phyloP scores from a whole-genome alignment of 495 filamentous ascomycete species.

The Penicillium dipodomyicola region DNA sequence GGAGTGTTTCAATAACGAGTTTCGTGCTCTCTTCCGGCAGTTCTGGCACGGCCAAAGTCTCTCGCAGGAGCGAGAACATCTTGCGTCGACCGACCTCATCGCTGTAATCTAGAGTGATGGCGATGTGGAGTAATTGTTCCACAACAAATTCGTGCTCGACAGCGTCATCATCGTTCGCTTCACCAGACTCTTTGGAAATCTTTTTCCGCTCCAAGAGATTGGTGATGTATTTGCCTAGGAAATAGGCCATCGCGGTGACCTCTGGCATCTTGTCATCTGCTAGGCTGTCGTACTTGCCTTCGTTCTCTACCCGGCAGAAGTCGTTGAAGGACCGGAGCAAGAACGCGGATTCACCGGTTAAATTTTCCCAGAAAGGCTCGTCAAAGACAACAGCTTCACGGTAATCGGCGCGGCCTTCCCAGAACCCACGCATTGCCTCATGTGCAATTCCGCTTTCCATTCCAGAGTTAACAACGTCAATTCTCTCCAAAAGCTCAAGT shows the following conservation, averaged over 20 bases:
- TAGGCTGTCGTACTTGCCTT: conserved; percentile 66
- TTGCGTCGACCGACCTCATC: conserved; percentile 92
- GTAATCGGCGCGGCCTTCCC: conserved; percentile 91
- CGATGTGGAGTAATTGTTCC: conserved; percentile 91
- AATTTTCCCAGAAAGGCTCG: conserved; percentile 81
- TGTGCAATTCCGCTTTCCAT: conserved; percentile 84
- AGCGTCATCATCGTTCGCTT: conserved; percentile 74
- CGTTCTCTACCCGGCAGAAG: conserved; percentile 72
- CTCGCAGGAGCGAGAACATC: conserved; percentile 88
- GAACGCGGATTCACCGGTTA: conserved; percentile 84
- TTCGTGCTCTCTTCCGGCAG: conserved; percentile 90
- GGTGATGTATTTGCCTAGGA: conserved; percentile 74
- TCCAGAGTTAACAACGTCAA: conserved; percentile 88
- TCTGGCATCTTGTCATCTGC: conserved; percentile 93
- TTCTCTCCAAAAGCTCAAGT: conserved; percentile 87
- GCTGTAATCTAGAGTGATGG: conserved; percentile 85
- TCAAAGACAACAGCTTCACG: conserved; percentile 76
- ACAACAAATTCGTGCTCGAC: conserved; percentile 91
- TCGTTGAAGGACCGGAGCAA: conserved; percentile 89
- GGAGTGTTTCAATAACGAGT: conserved; percentile 77
- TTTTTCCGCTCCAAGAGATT: conserved; percentile 68
- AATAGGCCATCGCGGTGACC: conserved; percentile 82
- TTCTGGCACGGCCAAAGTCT: conserved; percentile 79
- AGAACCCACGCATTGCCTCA: conserved; percentile 93
- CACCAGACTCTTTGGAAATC: conserved; percentile 50